Conservation (phyloP, 2,329 filamentous ascomycete species). For the Diaporthe sp. region DNA sequence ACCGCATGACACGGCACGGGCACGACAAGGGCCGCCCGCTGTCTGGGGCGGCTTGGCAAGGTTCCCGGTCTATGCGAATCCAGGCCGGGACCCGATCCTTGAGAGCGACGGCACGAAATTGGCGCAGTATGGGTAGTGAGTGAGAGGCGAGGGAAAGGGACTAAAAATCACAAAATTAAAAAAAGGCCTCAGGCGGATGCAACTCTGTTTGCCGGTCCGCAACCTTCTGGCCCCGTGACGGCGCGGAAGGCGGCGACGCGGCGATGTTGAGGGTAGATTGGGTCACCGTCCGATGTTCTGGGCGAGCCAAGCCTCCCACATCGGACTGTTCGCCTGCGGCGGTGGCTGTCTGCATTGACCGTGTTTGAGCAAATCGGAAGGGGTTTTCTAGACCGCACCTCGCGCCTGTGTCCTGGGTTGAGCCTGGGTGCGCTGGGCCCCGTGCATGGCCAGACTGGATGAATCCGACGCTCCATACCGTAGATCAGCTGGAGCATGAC, state of each 20-base stretch:
- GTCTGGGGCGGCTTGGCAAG: constrained; percentile 31
- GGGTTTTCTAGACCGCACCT: neutral
- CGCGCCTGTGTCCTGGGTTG: constrained; percentile 4
- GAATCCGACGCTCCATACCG: constrained; percentile 10
- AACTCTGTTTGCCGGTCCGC: constrained; percentile 20
- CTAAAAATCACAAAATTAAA: neutral
- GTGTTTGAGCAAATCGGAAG: constrained; percentile 27
- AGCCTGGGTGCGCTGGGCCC: neutral
- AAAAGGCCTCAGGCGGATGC: constrained; percentile 4
- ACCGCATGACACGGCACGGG: constrained; percentile 36
- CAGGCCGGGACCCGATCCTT: constrained; percentile 10
- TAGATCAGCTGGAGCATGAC: constrained; percentile 20
- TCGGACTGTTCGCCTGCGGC: constrained; percentile 22
- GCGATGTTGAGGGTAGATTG: constrained; percentile 10
- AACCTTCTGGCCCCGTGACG: constrained; percentile 2
- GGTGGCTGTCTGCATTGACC: constrained; percentile 29
- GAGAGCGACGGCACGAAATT: neutral
- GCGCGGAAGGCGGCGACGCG: neutral
- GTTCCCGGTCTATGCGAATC: constrained; percentile 19
- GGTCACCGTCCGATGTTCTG: constrained; percentile 19
- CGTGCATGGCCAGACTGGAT: constrained; percentile 19
- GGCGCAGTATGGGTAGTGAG: neutral
- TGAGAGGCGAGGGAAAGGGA: too few relatives aligned
- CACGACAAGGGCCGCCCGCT: constrained; percentile 19
- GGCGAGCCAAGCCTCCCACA: constrained; percentile 8